Evolutionary conservation across 192 early-diverging fungal genomes (phyloP), one percentile per base, ranked within the genome.

Genomic region (Rhizophagus sp.): DNA sequence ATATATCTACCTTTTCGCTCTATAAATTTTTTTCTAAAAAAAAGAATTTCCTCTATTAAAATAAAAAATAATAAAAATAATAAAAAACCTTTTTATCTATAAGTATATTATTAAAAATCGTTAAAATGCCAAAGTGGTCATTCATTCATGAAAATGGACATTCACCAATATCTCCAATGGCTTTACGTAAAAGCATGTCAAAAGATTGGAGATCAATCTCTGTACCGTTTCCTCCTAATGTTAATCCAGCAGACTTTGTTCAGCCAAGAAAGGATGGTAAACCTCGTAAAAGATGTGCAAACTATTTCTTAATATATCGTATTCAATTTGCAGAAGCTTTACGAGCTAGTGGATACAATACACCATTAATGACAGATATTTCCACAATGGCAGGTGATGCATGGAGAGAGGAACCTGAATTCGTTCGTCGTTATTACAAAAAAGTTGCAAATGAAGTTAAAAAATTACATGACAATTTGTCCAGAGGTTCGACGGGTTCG

Each of bases 251-350:
- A 0, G 65, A 67, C 6, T 67, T 67, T 30, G 27, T 67, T 34
- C 22, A 67, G 15, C 65, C 65, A 34, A 30, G 65, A 33, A 25
- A 33, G 3, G 65, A 67, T 33, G 65, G 65, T 7, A 33, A 12
- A 6, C 65, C 65, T 33, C 25, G 33, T 17, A 67, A 67, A 19
- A 67, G 65, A 33, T 67, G 65, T 67, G 65, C 65, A 17, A 67
- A 67, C 33, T 67, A 67, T 33, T 67, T 67, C 17, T 67, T 67
- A 19, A 33, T 67, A 30, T 67, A 67, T 33, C 65, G 65, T 33
- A 33, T 67, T 33, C 65, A 67, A 67, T 67, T 67, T 34, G 65
- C 65, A 6, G 65, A 67, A 34, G 65, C 65, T 17, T 19, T 67
- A 17, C 12, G 33, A 15, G 65, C 65, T 17, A 25, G 24, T 4